Evolutionary conservation across 208 protist genomes (phyloP).

Genomic region (Porcisia hertigi): DNA sequence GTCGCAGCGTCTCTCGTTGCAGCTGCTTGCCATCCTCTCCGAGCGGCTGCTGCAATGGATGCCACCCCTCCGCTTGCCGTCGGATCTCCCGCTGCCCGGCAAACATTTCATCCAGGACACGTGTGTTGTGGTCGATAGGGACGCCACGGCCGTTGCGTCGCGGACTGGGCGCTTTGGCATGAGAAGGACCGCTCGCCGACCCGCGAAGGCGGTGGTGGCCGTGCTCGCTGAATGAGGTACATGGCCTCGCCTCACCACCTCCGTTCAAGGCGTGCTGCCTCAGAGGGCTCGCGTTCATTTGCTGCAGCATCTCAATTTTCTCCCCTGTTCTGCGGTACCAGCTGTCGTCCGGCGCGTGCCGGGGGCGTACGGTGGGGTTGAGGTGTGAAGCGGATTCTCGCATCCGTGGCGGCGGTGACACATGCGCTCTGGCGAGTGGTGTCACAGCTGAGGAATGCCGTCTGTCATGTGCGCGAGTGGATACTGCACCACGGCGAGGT

Average conservation of each 20-base stretch:
- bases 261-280: constrained; percentile 9
- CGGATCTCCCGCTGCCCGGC: constrained; percentile 24
- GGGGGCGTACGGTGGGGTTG: constrained; percentile 2
- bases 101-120: constrained; percentile 34
- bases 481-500: constrained; percentile 6
- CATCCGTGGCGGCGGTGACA: constrained; percentile 5
- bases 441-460: background rate
- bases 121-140: constrained; percentile 36
- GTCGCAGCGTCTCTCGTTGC: constrained; percentile 21
- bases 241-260: constrained; percentile 9
- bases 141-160: constrained; percentile 12
- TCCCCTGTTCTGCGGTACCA: constrained; percentile 56
- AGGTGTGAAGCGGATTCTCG: constrained; percentile 3
- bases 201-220: constrained; percentile 6
- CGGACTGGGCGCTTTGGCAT: constrained; percentile 13
- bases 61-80: constrained; percentile 1
- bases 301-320: constrained; percentile 73
- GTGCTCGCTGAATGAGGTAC: background rate
- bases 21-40: constrained; percentile 19
- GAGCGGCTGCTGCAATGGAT: constrained; percentile 16
- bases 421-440: background rate
- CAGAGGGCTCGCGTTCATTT: constrained; percentile 48
- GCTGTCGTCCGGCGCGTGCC: constrained; percentile 24
- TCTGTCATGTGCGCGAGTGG: constrained; percentile 13
- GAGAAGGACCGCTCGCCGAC: background rate